phyloP scores from a whole-genome alignment of 148 eudicot species.

The Arbutus unedo region DNA sequence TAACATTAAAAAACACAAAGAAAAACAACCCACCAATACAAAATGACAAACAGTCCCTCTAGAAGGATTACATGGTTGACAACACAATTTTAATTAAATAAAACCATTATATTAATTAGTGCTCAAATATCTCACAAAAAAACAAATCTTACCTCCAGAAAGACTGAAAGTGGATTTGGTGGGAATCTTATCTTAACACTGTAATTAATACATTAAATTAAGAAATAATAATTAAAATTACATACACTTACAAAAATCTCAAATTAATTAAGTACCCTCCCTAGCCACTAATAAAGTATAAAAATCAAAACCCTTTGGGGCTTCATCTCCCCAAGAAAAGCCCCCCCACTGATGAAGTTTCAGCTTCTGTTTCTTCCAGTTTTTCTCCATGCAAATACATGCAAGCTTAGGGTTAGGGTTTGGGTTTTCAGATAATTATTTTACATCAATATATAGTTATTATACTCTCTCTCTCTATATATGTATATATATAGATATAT shows the following conservation, averaged over 20 bases:
- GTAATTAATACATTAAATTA: background rate
- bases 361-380: conserved; percentile 5
- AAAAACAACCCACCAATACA: conserved; percentile 29
- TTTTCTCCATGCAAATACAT: background rate
- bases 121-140: conserved; percentile 16
- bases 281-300: conserved; percentile 13
- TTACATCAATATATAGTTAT: background rate
- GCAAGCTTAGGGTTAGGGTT: conserved; percentile 26
- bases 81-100: background rate
- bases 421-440: conserved; percentile 24
- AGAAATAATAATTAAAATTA: background rate
- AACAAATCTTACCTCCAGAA: conserved; percentile 7
- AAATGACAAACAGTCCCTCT: conserved; percentile 30
- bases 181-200: conserved; percentile 12
- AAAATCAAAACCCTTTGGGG: conserved; percentile 13
- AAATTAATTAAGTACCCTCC: background rate
- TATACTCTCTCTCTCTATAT: background rate
- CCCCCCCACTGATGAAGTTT: background rate
- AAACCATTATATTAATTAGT: conserved; percentile 8
- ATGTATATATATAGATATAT: background rate
- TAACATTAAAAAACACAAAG: conserved; percentile 13
- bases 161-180: conserved; percentile 8
- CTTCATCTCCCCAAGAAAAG: conserved; percentile 18
- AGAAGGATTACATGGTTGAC: conserved; percentile 11
- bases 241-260: background rate